Conservation (phyloP, 805 yeast species). For the Hanseniaspora occidentalis region DNA sequence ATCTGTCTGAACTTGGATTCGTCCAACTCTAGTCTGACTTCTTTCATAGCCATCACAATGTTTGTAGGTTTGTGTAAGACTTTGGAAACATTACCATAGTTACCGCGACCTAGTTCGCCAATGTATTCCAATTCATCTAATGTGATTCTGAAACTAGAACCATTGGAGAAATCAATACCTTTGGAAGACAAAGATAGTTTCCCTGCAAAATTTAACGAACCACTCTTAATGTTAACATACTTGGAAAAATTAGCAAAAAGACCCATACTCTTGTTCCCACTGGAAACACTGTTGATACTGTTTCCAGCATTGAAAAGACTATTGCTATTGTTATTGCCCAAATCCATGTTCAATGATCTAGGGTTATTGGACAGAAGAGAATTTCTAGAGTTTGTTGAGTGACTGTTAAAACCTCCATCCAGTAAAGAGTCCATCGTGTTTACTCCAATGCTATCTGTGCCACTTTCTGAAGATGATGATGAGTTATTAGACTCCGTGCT, state of each 20-base stretch:
- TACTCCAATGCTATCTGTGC: not conserved
- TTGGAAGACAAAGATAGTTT: conserved; percentile 84
- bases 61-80: conserved; percentile 90
- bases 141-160: conserved; percentile 75
- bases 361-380: not conserved
- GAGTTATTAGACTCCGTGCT: conserved; percentile 1
- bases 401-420: not conserved
- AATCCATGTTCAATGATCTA: not conserved
- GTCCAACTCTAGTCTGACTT: conserved; percentile 83
- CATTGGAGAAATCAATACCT: conserved; percentile 84
- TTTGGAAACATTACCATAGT: conserved; percentile 90
- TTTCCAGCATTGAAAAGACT: not conserved
- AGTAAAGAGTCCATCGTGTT: not conserved
- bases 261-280: not conserved
- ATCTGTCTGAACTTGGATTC: conserved; percentile 91
- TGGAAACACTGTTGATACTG: not conserved
- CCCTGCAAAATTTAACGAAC: conserved; percentile 83
- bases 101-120: conserved; percentile 89
- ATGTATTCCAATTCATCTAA: conserved; percentile 72
- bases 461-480: not conserved
- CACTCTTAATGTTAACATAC: conserved; percentile 84
- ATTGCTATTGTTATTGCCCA: not conserved
- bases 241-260: conserved; percentile 74
- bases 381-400: not conserved
- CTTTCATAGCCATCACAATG: conserved; percentile 94